phyloP scores from a whole-genome alignment of 495 filamentous ascomycete species.

The Penicillium flavigenum region DNA sequence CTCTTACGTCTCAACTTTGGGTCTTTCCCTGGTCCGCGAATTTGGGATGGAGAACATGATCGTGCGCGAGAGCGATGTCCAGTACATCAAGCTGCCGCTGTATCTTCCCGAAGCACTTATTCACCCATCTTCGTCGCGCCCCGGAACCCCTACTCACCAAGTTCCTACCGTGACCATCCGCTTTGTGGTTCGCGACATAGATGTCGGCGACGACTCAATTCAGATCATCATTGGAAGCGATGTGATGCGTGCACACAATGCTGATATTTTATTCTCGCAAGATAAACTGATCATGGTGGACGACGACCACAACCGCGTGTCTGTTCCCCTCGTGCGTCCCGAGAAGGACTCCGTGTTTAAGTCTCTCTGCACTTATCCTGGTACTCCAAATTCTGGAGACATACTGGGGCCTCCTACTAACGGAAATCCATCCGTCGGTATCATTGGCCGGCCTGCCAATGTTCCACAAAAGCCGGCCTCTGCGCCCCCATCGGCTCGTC shows the following conservation, averaged over 20 bases:
- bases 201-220: conserved; percentile 55
- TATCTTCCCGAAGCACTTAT: conserved; percentile 90
- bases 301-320: conserved; percentile 84
- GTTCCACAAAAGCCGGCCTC: conserved; percentile 21
- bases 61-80: conserved; percentile 59
- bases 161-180: conserved; percentile 74
- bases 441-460: conserved; percentile 30
- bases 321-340: conserved; percentile 89
- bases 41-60: conserved; percentile 69
- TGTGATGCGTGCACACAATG: conserved; percentile 78
- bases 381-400: conserved; percentile 29
- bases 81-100: conserved; percentile 71
- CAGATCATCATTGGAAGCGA: conserved; percentile 87
- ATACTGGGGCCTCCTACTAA: conserved; percentile 15
- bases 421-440: conserved; percentile 25
- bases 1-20: conserved; percentile 79
- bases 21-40: conserved; percentile 67
- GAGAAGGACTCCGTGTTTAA: conserved; percentile 82
- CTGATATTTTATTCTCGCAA: conserved; percentile 88
- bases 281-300: conserved; percentile 84
- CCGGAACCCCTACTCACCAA: conserved; percentile 71
- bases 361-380: conserved; percentile 59
- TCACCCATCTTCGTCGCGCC: conserved; percentile 68
- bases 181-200: conserved; percentile 67
- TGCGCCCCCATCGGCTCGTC: conserved; percentile 26